Percentiles rank a stretch among this genome's conserved stretches.
Evolutionary conservation across 352 stramenopile species (phyloP).

Genomic region (Phytophthora europaea): DNA sequence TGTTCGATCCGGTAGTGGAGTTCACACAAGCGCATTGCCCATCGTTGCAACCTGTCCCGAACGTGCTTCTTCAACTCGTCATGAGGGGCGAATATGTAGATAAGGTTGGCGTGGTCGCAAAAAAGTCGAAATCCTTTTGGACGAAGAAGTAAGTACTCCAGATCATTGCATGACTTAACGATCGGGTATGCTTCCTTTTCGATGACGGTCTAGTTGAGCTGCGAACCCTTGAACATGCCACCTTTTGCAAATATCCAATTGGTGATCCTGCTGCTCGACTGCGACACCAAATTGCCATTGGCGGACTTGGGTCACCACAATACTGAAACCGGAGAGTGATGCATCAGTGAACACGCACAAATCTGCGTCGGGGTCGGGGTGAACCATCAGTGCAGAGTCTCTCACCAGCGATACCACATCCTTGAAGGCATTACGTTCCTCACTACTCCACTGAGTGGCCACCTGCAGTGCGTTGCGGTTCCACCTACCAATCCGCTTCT

Average conservation of each 20-base stretch:
- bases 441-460: not conserved
- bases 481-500: not conserved
- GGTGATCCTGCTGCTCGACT: not conserved
- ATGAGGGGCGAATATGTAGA: not conserved
- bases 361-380: not conserved
- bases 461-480: not conserved
- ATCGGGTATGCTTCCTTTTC: not conserved
- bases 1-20: slow-evolving; percentile 5
- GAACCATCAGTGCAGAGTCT: not conserved
- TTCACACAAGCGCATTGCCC: not conserved
- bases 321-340: not conserved
- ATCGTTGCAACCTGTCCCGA: not conserved
- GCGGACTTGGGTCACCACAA: not conserved
- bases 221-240: not conserved
- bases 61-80: not conserved
- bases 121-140: not conserved
- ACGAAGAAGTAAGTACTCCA: not conserved
- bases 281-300: not conserved
- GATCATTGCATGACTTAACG: not conserved
- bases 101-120: not conserved
- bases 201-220: not conserved
- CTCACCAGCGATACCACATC: not conserved
- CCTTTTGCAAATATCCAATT: not conserved
- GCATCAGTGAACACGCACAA: not conserved
- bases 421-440: not conserved